Percentiles rank a stretch among this genome's conserved stretches.
Conservation (phyloP, 352 stramenopile species). For the Aphanomyces invadans region DNA sequence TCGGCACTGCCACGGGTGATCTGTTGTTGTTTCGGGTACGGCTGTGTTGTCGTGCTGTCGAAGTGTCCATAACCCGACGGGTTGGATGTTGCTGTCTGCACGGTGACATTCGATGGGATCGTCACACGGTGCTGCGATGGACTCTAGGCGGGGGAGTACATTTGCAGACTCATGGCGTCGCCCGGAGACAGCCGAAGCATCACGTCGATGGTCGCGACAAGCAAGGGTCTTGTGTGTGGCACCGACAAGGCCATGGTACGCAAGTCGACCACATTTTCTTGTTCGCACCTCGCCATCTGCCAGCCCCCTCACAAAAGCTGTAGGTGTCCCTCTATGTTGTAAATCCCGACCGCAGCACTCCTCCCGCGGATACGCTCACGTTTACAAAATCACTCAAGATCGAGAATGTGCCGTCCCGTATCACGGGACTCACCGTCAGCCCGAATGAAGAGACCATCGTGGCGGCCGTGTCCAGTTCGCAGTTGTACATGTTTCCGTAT, state of each 20-base stretch:
- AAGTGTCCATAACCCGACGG: no score
- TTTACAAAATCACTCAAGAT: slow-evolving; percentile 37
- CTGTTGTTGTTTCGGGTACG: slow-evolving; percentile 72
- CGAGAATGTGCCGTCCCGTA: slow-evolving; percentile 35
- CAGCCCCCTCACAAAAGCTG: no score
- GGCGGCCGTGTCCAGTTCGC: slow-evolving; percentile 47
- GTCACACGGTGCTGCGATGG: no score
- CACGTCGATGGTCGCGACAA: slow-evolving; percentile 49
- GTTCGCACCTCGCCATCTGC: background rate
- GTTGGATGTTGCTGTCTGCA: no score
- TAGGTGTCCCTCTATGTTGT: slow-evolving; percentile 20
- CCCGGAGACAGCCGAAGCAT: slow-evolving; percentile 45
- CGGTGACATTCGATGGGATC: no score
- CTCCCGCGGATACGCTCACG: slow-evolving; percentile 12
- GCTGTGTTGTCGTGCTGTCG: no score
- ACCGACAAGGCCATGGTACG: slow-evolving; percentile 57
- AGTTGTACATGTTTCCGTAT: slow-evolving; percentile 70
- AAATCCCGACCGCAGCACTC: slow-evolving; percentile 11
- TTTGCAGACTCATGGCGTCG: slow-evolving; percentile 45
- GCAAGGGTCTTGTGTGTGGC: slow-evolving; percentile 73
- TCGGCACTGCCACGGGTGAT: slow-evolving; percentile 72
- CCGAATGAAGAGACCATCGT: slow-evolving; percentile 70
- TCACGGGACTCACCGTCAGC: slow-evolving; percentile 57
- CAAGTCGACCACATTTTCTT: background rate
- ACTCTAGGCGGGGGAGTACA: slow-evolving; percentile 62